Percentiles rank a stretch among this genome's conserved stretches.
Evolutionary conservation across 1,284 basidiomycete genomes (phyloP).

Genomic region (Kwoniella shivajii): DNA sequence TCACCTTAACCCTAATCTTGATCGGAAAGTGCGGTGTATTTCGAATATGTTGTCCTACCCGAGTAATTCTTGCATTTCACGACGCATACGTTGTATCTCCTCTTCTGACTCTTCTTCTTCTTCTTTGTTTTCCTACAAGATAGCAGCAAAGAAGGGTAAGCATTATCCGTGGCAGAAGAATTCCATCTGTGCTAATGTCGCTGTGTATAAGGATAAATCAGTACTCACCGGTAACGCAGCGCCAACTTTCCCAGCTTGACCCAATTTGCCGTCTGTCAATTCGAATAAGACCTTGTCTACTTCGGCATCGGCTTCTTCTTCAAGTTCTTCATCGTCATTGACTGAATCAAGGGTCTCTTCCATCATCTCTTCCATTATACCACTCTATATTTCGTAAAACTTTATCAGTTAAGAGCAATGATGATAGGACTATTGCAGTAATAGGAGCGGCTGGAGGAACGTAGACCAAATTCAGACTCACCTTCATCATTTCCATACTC

Average conservation of each 20-base stretch:
- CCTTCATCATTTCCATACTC: conserved; percentile 99
- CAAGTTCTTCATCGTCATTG: conserved; percentile 90
- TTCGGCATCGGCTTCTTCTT: conserved; percentile 95
- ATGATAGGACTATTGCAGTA: too few species aligned
- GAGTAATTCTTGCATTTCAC: conserved; percentile 79
- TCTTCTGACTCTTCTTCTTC: conserved; percentile 79
- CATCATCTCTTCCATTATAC: conserved; percentile 91
- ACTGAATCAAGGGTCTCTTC: conserved; percentile 76
- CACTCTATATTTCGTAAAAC: conserved; percentile 62
- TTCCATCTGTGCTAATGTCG: too few species aligned
- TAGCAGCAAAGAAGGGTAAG: too few species aligned
- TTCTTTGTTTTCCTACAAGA: conserved; percentile 45
- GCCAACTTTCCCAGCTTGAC: conserved; percentile 73
- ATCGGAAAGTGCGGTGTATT: too few species aligned
- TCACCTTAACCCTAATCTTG: too few species aligned
- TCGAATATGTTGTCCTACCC: too few species aligned
- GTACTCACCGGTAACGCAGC: conserved; percentile 74
- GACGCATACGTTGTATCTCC: conserved; percentile 82
- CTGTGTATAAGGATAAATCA: neutral
- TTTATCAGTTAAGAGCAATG: neutral
- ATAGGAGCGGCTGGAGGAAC: neutral
- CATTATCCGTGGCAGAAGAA: too few species aligned
- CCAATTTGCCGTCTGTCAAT: conserved; percentile 93
- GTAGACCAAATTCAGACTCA: conserved; percentile 39
- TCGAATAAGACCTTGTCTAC: conserved; percentile 97